Evolutionary conservation across 176 grass and related monocot species (phyloP).

Genomic region (Lolium rigidum): DNA sequence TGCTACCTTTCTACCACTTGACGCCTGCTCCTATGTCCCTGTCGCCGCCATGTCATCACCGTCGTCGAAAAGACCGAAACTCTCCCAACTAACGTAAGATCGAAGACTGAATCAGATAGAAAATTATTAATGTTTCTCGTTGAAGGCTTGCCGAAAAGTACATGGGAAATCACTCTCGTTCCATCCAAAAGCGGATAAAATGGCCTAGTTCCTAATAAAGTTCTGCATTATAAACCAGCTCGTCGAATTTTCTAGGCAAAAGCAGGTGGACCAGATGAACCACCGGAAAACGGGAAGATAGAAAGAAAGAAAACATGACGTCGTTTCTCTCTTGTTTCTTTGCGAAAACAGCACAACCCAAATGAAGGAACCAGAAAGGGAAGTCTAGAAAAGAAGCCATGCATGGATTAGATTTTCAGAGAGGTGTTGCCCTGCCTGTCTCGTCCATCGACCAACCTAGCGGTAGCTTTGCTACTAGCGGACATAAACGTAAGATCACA

Average conservation of each 20-base stretch:
- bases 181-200: background rate
- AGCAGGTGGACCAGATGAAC: slow-evolving; percentile 47
- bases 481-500: slow-evolving; percentile 33
- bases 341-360: slow-evolving; percentile 17
- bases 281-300: background rate
- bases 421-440: background rate
- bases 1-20: too few relatives aligned
- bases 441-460: background rate
- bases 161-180: background rate
- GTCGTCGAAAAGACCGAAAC: background rate
- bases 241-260: slow-evolving; percentile 32
- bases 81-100: background rate
- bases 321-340: slow-evolving; percentile 14
- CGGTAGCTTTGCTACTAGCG: background rate
- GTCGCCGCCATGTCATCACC: slow-evolving; percentile 17
- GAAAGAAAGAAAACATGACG: background rate
- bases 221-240: background rate
- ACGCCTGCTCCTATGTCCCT: too few relatives aligned
- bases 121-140: background rate
- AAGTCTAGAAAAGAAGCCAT: background rate
- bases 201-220: background rate
- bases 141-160: background rate
- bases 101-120: background rate
- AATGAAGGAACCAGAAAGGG: slow-evolving; percentile 13
- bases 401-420: background rate